Base-by-base conservation (phyloP, 371 early-diverging fungal genomes). In the Apophysomyces elegans region DNA sequence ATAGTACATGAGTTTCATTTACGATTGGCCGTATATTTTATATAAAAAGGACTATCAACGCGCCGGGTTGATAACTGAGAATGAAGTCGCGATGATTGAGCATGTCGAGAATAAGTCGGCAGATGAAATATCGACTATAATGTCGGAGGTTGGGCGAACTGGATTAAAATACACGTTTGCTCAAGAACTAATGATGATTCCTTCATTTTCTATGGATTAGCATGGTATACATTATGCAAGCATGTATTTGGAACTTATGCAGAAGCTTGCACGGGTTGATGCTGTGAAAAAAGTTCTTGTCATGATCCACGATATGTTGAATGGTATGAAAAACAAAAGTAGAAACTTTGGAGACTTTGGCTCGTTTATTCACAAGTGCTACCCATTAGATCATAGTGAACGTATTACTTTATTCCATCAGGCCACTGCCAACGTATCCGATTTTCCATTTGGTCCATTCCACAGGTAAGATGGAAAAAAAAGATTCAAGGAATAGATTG, bases 271-370 rank as follows among this genome's bases (percentile, higher is more conserved):
- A 32, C 88, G 97, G 63, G 86, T 91, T 32, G 98, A 97, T 69
- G 95, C 95, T 14, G 77, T 95, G 37, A 95, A 96, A 73, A 90
- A 91, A 65, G 88, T 96, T 36, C 73, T 96, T 47, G 94, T 96
- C n/a, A 71, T 91, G 14, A 83, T 96, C 16, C 95, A 95, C 68
- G 95, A 96, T 64, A 78, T 93, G 68, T 70, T 95, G n/a, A 72
- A 81, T 41, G 90, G 93, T 92, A 82, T 63, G 59, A 7, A 26
- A 12, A 16, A 35, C 50, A 12, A 16, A 9, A 58, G 38, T 38
- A 14, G 38, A n/a, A 62, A 2, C 58, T 7, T 11, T 32, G 11
- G 44, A 26, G 32, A 26, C 32, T 26, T 26, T 37, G 37, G 54
- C 9, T 56, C 21, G 38, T 46, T 39, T 35, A 36, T 46, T 7